Conservation (phyloP, 306 rosid species). For the Cucurbita maxima region DNA sequence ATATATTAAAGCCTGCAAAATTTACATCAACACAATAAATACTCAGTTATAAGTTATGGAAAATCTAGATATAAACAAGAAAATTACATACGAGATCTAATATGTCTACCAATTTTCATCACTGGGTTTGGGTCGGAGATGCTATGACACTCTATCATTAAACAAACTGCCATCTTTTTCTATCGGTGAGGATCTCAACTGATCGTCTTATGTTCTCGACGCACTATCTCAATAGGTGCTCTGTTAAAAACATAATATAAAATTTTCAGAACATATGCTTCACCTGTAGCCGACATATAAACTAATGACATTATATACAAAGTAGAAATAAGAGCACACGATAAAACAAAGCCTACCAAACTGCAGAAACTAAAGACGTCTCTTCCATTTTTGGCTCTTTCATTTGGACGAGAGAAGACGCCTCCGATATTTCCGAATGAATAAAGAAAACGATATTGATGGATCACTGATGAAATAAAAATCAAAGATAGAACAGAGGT, state of each 20-base stretch:
- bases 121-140: not conserved
- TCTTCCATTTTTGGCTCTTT: not conserved
- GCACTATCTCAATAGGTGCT: not conserved
- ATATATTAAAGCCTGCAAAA: not conserved
- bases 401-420: not conserved
- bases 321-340: not conserved
- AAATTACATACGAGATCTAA: not conserved
- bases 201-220: not conserved
- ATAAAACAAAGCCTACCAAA: not conserved
- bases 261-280: not conserved
- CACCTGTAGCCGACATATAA: not conserved
- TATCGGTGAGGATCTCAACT: not conserved
- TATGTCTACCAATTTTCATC: not conserved
- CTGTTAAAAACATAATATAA: not conserved
- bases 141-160: not conserved
- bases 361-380: not conserved
- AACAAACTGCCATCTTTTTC: not conserved
- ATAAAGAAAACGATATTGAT: not conserved
- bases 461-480: not conserved
- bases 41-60: not conserved
- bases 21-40: not conserved
- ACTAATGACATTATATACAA: not conserved
- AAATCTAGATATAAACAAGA: not conserved
- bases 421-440: not conserved
- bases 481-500: not conserved